Conservation (phyloP, 2,329 filamentous ascomycete species). For the Aspergillus pseudoterreus region DNA sequence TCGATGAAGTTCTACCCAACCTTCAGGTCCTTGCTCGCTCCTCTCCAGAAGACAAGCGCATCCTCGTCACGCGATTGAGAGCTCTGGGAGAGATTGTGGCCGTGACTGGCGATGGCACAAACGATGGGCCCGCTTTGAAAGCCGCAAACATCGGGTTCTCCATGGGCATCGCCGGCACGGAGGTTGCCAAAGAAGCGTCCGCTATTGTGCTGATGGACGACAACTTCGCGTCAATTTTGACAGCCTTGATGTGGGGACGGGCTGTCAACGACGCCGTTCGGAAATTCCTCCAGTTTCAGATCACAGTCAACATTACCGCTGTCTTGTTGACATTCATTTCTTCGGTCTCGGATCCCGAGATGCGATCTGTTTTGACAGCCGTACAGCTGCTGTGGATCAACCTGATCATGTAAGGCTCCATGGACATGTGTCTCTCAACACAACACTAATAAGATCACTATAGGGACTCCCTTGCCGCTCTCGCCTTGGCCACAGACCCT, state of each 20-base stretch:
- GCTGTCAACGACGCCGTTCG: conserved; percentile 63
- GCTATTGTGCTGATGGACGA: conserved; percentile 64
- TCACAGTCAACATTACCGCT: conserved; percentile 84
- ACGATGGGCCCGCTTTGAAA: conserved; percentile 61
- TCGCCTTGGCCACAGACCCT: conserved; percentile 66
- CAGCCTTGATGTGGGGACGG: conserved; percentile 61
- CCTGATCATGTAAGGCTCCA: conserved; percentile 90
- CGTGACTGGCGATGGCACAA: conserved; percentile 60
- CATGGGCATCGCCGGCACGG: conserved; percentile 62
- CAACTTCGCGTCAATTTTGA: conserved; percentile 60
- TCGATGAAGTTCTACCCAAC: conserved; percentile 53
- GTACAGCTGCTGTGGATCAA: conserved; percentile 92
- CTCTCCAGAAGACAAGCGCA: conserved; percentile 61
- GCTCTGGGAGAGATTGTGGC: conserved; percentile 57
- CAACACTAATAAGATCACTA: conserved; percentile 1
- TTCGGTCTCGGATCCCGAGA: conserved; percentile 65
- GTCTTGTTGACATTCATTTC: conserved; percentile 81
- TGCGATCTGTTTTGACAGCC: conserved; percentile 69
- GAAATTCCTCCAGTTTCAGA: conserved; percentile 57
- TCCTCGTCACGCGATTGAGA: conserved; percentile 57
- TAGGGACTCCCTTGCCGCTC: conserved; percentile 13
- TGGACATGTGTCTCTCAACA: conserved; percentile 65
- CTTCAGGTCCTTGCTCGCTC: conserved; percentile 61
- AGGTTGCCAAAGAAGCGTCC: conserved; percentile 62
- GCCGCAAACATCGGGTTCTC: conserved; percentile 62